These are phyloP conservation scores for Neocucurbitaria cava DNA, from an alignment of 2,329 filamentous ascomycete species.

Conservation along the genomic window DNA sequence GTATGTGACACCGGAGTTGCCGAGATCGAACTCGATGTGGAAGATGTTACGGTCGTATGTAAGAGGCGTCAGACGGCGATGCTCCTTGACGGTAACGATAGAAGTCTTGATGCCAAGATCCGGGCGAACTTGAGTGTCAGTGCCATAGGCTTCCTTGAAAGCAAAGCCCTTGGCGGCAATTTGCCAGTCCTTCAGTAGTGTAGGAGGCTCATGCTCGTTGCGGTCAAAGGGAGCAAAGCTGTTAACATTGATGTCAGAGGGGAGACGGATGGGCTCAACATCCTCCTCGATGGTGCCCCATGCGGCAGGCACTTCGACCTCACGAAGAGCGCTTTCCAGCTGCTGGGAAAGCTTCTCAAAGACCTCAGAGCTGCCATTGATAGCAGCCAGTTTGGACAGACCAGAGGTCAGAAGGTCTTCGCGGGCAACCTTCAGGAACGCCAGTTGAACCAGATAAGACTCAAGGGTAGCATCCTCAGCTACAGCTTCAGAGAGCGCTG, in stretches of 20 bases:
- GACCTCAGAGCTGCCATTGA: slow-evolving; percentile 66
- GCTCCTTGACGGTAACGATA: slow-evolving; percentile 91
- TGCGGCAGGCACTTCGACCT: slow-evolving; percentile 76
- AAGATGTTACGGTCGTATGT: slow-evolving; percentile 99
- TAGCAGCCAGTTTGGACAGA: slow-evolving; percentile 69
- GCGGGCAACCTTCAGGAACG: slow-evolving; percentile 80
- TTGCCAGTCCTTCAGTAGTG: slow-evolving; percentile 78
- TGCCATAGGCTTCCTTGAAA: slow-evolving; percentile 94
- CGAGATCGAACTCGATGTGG: slow-evolving; percentile 98
- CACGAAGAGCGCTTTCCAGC: slow-evolving; percentile 72
- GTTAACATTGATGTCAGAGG: slow-evolving; percentile 72
- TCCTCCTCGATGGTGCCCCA: slow-evolving; percentile 77
- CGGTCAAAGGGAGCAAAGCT: slow-evolving; percentile 86
- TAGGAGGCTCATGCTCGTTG: slow-evolving; percentile 71
- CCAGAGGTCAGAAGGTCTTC: slow-evolving; percentile 69
- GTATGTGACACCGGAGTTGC: slow-evolving; percentile 88
- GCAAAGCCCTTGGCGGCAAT: slow-evolving; percentile 83
- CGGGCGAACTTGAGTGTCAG: slow-evolving; percentile 75
- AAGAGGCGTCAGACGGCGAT: slow-evolving; percentile 84
- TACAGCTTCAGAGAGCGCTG: slow-evolving; percentile 71
- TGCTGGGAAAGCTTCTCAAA: slow-evolving; percentile 66
- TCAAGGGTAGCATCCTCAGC: slow-evolving; percentile 68
- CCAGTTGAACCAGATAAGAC: slow-evolving; percentile 75
- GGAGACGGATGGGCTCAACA: slow-evolving; percentile 61
- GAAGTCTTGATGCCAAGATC: slow-evolving; percentile 86